These are phyloP conservation scores for Fusarium udum DNA, from an alignment of 2,329 filamentous ascomycete species.

Conservation along the genomic window DNA sequence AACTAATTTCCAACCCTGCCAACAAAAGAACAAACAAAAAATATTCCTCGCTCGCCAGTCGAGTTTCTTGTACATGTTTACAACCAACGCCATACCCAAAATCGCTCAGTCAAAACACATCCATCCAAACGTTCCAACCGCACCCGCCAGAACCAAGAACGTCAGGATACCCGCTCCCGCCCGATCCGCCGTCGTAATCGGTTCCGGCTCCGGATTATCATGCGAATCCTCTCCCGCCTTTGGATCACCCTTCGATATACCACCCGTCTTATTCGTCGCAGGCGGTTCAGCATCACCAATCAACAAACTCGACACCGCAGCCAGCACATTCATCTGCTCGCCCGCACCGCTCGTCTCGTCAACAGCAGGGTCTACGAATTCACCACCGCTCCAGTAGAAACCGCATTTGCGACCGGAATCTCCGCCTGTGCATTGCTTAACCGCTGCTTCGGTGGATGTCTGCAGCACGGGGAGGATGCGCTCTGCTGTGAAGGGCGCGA, in stretches of 20 bases:
- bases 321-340: slow-evolving; percentile 67
- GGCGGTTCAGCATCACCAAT: slow-evolving; percentile 53
- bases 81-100: slow-evolving; percentile 1
- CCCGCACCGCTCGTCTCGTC: slow-evolving; percentile 67
- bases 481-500: slow-evolving; percentile 68
- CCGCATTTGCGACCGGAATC: slow-evolving; percentile 68
- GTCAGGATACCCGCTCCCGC: slow-evolving; percentile 62
- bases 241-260: slow-evolving; percentile 57
- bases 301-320: slow-evolving; percentile 61
- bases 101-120: slow-evolving; percentile 53
- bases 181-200: slow-evolving; percentile 56
- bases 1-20: too few species aligned
- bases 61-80: background rate
- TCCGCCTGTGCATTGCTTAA: slow-evolving; percentile 70
- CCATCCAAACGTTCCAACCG: slow-evolving; percentile 59
- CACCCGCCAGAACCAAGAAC: slow-evolving; percentile 53
- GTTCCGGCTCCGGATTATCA: slow-evolving; percentile 41
- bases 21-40: background rate
- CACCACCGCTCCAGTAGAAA: slow-evolving; percentile 66
- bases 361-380: slow-evolving; percentile 55
- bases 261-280: slow-evolving; percentile 59
- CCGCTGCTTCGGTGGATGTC: slow-evolving; percentile 67
- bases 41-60: background rate
- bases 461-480: slow-evolving; percentile 67
- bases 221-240: slow-evolving; percentile 51